Conservation (phyloP, 2,329 filamentous ascomycete species). For the Alternaria sp. region DNA sequence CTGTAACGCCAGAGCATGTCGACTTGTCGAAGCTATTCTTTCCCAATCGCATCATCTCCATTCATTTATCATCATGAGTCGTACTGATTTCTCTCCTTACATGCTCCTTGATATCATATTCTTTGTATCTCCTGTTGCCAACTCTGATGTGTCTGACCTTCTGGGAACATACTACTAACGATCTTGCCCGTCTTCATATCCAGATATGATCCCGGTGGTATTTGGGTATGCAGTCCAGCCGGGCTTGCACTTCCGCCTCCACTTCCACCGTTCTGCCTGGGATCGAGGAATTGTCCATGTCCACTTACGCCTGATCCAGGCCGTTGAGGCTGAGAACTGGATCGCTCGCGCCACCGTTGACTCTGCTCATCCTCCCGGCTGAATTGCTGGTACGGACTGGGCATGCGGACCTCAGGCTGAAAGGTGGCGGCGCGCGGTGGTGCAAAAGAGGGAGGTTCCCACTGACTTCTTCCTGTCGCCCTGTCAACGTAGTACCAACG, state of each 20-base stretch:
- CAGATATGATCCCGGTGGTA: conserved; percentile 23
- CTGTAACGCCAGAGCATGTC: neutral
- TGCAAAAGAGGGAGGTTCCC: conserved; percentile 56
- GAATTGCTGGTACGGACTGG: conserved; percentile 5
- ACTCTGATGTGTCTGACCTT: conserved; percentile 10
- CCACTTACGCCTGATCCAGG: conserved; percentile 2
- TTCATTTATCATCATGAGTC: neutral
- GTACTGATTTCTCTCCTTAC: neutral
- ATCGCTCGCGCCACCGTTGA: conserved; percentile 1
- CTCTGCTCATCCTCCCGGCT: conserved; percentile 1
- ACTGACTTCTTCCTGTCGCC: conserved; percentile 67
- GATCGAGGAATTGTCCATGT: conserved; percentile 8
- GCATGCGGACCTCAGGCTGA: conserved; percentile 8
- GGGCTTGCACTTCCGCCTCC: conserved; percentile 8
- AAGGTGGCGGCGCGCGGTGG: conserved; percentile 4
- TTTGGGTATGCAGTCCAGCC: conserved; percentile 2
- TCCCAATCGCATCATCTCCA: neutral
- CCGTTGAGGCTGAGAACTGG: conserved; percentile 13
- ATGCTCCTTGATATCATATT: neutral
- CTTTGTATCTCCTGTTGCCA: conserved; percentile 17
- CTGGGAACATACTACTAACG: conserved; percentile 25
- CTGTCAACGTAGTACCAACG: conserved; percentile 71
- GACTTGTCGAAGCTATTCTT: conserved; percentile 2
- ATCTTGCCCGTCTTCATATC: conserved; percentile 27
- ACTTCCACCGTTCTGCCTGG: neutral